A percentile compares a stretch with the other conserved stretches of the same genome.
phyloP scores from a whole-genome alignment of 352 stramenopile species.

The Pythium diclinum region DNA sequence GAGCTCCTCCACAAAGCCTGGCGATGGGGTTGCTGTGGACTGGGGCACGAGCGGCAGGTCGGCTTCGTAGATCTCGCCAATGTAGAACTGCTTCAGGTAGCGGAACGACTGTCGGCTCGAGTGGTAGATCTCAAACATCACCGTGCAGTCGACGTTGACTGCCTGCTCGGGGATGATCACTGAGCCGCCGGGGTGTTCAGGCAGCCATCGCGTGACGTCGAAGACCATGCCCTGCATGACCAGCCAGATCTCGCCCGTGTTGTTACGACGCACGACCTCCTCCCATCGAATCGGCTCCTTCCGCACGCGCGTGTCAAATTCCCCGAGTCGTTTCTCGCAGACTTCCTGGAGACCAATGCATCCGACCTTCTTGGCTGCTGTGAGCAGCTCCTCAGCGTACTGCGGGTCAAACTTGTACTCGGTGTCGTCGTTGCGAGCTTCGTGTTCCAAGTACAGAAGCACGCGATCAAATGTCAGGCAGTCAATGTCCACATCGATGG shows the following conservation, averaged over 20 bases:
- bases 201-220: slow-evolving; percentile 87
- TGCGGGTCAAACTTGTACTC: slow-evolving; percentile 81
- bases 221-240: slow-evolving; percentile 89
- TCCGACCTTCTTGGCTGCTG: slow-evolving; percentile 61
- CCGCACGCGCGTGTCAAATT: slow-evolving; percentile 81
- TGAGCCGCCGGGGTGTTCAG: slow-evolving; percentile 81
- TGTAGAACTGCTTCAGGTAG: slow-evolving; percentile 91
- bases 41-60: slow-evolving; percentile 56
- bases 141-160: slow-evolving; percentile 84
- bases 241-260: slow-evolving; percentile 72
- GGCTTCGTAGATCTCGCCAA: slow-evolving; percentile 73
- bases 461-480: slow-evolving; percentile 89
- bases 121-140: slow-evolving; percentile 93
- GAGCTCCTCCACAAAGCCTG: slow-evolving; percentile 73
- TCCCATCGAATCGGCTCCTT: slow-evolving; percentile 79
- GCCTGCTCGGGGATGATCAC: slow-evolving; percentile 83
- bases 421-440: slow-evolving; percentile 56
- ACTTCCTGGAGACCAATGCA: slow-evolving; percentile 77
- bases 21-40: slow-evolving; percentile 47
- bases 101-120: slow-evolving; percentile 89
- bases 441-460: slow-evolving; percentile 84
- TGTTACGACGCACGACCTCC: slow-evolving; percentile 76
- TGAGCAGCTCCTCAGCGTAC: slow-evolving; percentile 68
- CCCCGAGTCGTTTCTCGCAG: slow-evolving; percentile 63
- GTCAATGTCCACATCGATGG: slow-evolving; percentile 75